phyloP scores from a whole-genome alignment of 192 early-diverging fungal genomes.

The Linnemannia elongata region DNA sequence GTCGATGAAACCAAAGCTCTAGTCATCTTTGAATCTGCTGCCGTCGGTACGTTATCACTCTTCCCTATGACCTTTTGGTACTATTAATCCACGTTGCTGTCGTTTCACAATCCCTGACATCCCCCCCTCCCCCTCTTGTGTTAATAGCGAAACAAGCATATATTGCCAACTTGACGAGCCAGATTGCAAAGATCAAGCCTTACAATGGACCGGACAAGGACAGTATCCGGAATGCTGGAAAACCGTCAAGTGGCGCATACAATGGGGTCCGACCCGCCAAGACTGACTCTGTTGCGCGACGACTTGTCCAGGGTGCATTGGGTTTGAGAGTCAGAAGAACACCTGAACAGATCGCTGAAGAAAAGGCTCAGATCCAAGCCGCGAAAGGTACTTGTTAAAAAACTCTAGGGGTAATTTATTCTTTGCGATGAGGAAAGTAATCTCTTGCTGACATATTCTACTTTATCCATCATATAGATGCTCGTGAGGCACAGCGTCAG shows the following conservation, averaged over 20 bases:
- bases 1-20: slow-evolving; percentile 76
- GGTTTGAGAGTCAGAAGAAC: slow-evolving; percentile 68
- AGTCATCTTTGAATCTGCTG: slow-evolving; percentile 76
- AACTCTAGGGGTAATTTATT: too few species aligned
- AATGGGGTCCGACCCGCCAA: slow-evolving; percentile 60
- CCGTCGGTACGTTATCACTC: slow-evolving; percentile 62
- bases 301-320: slow-evolving; percentile 81
- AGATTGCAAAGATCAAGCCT: slow-evolving; percentile 70
- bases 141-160: slow-evolving; percentile 62
- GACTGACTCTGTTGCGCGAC: slow-evolving; percentile 81
- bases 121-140: too few species aligned
- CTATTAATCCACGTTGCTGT: too few species aligned
- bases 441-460: too few species aligned
- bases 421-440: too few species aligned
- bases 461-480: slow-evolving; percentile 16
- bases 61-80: not conserved
- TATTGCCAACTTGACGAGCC: slow-evolving; percentile 64
- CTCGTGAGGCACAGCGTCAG: slow-evolving; percentile 43
- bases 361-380: slow-evolving; percentile 57
- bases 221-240: slow-evolving; percentile 30
- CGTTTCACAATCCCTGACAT: not conserved
- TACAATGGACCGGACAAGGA: slow-evolving; percentile 68
- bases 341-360: slow-evolving; percentile 63
- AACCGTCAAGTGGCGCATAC: slow-evolving; percentile 45
- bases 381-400: slow-evolving; percentile 57